Evolutionary conservation across 2,329 filamentous ascomycete species (phyloP), one percentile per base, ranked within the genome.

Genomic region (Anthostomella pinea): DNA sequence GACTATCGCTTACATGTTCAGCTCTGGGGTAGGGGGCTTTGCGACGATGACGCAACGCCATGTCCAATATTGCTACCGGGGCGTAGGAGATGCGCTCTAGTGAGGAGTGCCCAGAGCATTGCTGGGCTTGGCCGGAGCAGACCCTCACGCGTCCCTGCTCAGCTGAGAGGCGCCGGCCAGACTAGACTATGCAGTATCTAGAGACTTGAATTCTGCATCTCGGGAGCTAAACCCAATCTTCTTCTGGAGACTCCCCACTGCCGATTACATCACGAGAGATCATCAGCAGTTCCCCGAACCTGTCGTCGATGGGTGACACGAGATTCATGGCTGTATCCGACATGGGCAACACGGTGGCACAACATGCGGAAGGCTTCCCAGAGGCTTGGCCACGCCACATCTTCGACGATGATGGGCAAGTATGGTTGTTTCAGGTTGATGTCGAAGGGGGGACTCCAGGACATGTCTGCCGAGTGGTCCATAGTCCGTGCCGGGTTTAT

Each of bases 341-440:
- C 46, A 44, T 38, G 38, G 42, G 34, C 39, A 42, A 31, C 15
- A 31, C 31, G 33, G 53, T 59, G 35, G 37, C 45, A 60, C 57
- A 34, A 36, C 48, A 53, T 53, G 50, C 53, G 56, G 51, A 53
- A 52, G 40, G 35, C 41, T 43, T 49, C 42, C 50, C 49, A 48
- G 51, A 45, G 43, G 45, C 48, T 48, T 47, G 43, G 37, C 45
- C 39, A 30, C 45, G 41, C 41, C 40, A 30, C 10, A 28, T 47
- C 46, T 45, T 41, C 32, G 37, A 46, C 35, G 33, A 31, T 43
- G 34, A 46, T 47, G 43, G 33, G 35, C 39, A 42, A 48, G 31
- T 50, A 35, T 36, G 39, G 39, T 42, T 49, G 50, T 54, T 55
- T 57, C 51, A 51, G 46, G 45, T 43, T 53, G 49, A 49, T 44